A percentile compares a stretch with the other conserved stretches of the same genome.
phyloP scores from a whole-genome alignment of 768 basidiomycete genomes.

The Phylloporus sp. region DNA sequence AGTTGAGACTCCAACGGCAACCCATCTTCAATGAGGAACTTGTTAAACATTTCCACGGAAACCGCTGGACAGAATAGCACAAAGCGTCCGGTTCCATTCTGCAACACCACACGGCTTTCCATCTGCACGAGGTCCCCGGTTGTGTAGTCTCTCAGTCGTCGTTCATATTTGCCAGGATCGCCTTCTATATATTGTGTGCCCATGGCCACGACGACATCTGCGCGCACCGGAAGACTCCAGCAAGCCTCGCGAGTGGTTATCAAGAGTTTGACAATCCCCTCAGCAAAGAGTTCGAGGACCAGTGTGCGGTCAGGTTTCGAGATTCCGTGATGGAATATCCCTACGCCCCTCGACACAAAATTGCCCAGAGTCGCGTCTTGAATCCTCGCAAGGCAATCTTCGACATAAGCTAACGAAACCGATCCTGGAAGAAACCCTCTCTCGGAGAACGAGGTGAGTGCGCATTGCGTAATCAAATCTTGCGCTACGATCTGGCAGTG shows the following conservation, averaged over 20 bases:
- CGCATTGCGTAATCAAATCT: constrained; percentile 86
- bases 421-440: constrained; percentile 60
- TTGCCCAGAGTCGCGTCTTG: constrained; percentile 62
- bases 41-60: constrained; percentile 70
- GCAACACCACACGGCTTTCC: constrained; percentile 81
- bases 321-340: constrained; percentile 77
- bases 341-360: constrained; percentile 79
- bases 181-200: constrained; percentile 79
- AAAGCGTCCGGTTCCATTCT: constrained; percentile 59
- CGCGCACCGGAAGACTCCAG: constrained; percentile 86
- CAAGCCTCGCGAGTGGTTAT: constrained; percentile 79
- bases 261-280: constrained; percentile 75
- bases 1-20: constrained; percentile 84
- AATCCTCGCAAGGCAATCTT: constrained; percentile 53
- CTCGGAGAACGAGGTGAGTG: constrained; percentile 64
- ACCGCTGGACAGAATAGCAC: constrained; percentile 88
- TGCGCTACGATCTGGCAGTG: constrained; percentile 71
- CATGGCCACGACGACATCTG: constrained; percentile 81
- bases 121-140: constrained; percentile 82
- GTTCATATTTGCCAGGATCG: constrained; percentile 44
- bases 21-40: constrained; percentile 78
- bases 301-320: constrained; percentile 60
- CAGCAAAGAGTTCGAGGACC: constrained; percentile 75
- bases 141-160: constrained; percentile 74
- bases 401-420: constrained; percentile 49